phyloP scores from a whole-genome alignment of 305 asterid genomes.

The Striga hermonthica region DNA sequence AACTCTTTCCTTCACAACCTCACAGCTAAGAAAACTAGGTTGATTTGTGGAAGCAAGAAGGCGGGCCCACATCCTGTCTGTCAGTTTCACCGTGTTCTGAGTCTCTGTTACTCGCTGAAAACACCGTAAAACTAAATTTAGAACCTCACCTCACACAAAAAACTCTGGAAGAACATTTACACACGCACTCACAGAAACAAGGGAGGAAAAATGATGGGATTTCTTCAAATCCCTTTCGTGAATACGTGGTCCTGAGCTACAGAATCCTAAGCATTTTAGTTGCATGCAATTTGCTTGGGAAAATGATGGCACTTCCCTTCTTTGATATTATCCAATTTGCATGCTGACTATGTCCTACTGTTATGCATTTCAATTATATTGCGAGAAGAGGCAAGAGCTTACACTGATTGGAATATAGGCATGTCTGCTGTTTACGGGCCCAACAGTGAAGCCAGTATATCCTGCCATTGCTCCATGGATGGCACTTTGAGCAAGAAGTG shows the following conservation, averaged over 20 bases:
- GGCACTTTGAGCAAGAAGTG: conserved; percentile 95
- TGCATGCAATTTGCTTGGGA: background rate
- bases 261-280: no score
- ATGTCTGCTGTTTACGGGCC: conserved; percentile 86
- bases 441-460: conserved; percentile 89
- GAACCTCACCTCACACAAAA: background rate
- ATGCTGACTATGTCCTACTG: background rate
- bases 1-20: conserved; percentile 46
- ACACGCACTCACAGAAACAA: no score
- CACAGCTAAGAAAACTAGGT: conserved; percentile 64
- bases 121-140: background rate
- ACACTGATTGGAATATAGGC: conserved; percentile 67
- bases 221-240: no score
- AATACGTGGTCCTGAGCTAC: no score
- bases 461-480: conserved; percentile 99
- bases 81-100: conserved; percentile 60
- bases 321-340: no score
- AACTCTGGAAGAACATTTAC: background rate
- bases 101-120: conserved; percentile 81
- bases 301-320: background rate
- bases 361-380: background rate
- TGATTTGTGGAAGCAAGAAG: conserved; percentile 91
- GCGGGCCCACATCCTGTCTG: conserved; percentile 96
- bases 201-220: no score
- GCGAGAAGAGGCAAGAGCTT: background rate